These are phyloP conservation scores for Boletus tylopilopsis DNA, from an alignment of 768 basidiomycete species.

Conservation along the genomic window DNA sequence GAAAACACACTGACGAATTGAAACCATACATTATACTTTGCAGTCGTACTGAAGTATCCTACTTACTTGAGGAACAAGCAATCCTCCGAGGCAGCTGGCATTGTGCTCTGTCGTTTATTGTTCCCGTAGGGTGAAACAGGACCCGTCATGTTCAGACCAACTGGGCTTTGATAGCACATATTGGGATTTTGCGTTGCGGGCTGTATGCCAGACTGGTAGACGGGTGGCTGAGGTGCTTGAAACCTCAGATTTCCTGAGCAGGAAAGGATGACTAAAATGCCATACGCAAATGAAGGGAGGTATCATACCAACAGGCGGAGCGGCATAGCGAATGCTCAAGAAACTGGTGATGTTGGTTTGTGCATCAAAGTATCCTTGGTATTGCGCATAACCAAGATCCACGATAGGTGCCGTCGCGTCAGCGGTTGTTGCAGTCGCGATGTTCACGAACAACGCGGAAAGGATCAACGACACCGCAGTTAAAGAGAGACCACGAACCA, in stretches of 20 bases:
- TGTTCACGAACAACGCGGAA: too few species aligned
- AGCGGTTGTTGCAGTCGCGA: too few species aligned
- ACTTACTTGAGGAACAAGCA: conserved; percentile 32
- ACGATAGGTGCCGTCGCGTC: too few species aligned
- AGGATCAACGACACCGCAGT: too few species aligned
- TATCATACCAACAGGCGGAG: conserved; percentile 21
- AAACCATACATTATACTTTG: too few species aligned
- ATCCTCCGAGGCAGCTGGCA: conserved; percentile 22
- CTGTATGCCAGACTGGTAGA: conserved; percentile 24
- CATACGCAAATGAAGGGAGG: too few species aligned
- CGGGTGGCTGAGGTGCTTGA: conserved; percentile 27
- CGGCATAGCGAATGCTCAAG: conserved; percentile 26
- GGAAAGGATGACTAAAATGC: too few species aligned
- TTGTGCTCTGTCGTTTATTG: conserved; percentile 6
- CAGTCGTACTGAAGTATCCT: too few species aligned
- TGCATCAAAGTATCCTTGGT: conserved; percentile 22
- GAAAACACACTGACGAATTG: conserved; percentile 26
- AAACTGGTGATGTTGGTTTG: conserved; percentile 19
- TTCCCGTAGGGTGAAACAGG: too few species aligned
- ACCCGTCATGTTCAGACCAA: too few species aligned
- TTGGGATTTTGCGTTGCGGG: conserved; percentile 24
- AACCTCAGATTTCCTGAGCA: too few species aligned
- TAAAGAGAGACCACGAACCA: too few species aligned
- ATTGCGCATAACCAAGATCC: conserved; percentile 26
- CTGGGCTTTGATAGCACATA: conserved; percentile 36